These are phyloP conservation scores for Crucibulum cyathiforme DNA, from an alignment of 1,284 basidiomycete genomes.

Conservation along the genomic window DNA sequence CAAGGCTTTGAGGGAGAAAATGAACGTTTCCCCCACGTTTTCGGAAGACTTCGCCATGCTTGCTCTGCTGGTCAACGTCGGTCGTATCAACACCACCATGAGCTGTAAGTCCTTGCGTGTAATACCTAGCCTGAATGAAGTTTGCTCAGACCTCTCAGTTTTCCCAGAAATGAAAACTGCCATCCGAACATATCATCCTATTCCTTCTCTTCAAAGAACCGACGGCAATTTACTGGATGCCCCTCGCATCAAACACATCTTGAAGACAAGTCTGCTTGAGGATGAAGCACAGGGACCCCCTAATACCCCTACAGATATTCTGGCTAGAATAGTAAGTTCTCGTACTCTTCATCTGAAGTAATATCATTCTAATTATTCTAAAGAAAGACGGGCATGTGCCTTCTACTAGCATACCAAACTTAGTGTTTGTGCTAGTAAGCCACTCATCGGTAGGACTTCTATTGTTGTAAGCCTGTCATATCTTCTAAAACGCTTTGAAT, in stretches of 20 bases:
- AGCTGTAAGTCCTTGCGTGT: conserved; percentile 63
- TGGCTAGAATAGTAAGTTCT: conserved; percentile 49
- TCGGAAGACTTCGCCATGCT: conserved; percentile 81
- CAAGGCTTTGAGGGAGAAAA: conserved; percentile 67
- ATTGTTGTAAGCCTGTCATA: not conserved
- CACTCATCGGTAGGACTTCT: conserved; percentile 54
- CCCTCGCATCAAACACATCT: conserved; percentile 75
- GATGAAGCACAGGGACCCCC: conserved; percentile 46
- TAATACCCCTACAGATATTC: conserved; percentile 53
- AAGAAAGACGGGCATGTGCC: conserved; percentile 58
- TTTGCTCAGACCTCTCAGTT: conserved; percentile 44
- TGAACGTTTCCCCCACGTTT: conserved; percentile 67
- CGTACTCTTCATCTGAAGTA: conserved; percentile 11
- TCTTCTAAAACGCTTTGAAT: conserved; percentile 3
- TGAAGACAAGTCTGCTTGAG: conserved; percentile 61
- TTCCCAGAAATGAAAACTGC: conserved; percentile 85
- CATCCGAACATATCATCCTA: conserved; percentile 82
- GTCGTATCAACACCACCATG: conserved; percentile 84
- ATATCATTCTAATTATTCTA: conserved; percentile 15
- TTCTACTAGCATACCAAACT: conserved; percentile 66
- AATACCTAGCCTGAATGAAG: conserved; percentile 5
- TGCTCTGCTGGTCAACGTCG: conserved; percentile 79
- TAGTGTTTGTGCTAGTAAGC: conserved; percentile 65
- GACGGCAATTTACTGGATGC: conserved; percentile 82
- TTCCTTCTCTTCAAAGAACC: conserved; percentile 80